A percentile compares a stretch with the other conserved stretches of the same genome.
phyloP scores from a whole-genome alignment of 176 grass and related monocot species.

The Eragrostis nindensis region DNA sequence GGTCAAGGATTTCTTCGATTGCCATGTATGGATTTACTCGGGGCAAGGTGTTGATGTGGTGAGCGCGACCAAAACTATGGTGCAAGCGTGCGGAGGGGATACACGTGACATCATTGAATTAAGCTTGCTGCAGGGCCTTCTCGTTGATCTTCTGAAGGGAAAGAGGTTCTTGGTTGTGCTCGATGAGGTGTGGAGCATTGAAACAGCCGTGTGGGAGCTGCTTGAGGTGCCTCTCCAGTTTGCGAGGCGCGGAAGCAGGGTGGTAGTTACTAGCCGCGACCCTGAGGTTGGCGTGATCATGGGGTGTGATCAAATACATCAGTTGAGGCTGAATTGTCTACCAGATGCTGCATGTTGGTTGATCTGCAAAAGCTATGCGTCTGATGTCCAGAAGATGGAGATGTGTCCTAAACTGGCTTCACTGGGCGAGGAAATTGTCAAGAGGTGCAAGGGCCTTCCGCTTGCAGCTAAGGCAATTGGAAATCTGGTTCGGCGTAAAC shows the following conservation, averaged over 20 bases:
- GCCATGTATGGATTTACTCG: slow-evolving; percentile 22
- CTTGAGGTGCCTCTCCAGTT: background rate
- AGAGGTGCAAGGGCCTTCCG: slow-evolving; percentile 39
- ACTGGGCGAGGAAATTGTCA: slow-evolving; percentile 22
- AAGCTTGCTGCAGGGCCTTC: slow-evolving; percentile 7
- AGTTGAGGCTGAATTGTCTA: slow-evolving; percentile 4
- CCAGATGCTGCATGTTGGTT: slow-evolving; percentile 29
- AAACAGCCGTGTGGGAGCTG: slow-evolving; percentile 28
- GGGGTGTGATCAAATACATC: background rate
- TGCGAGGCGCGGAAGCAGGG: slow-evolving; percentile 17
- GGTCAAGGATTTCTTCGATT: slow-evolving; percentile 18
- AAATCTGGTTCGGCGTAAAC: background rate
- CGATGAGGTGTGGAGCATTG: slow-evolving; percentile 47
- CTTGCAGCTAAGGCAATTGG: slow-evolving; percentile 40
- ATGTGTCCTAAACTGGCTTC: background rate
- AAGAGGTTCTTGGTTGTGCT: slow-evolving; percentile 53
- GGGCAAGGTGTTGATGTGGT: slow-evolving; percentile 30
- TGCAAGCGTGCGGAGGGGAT: background rate
- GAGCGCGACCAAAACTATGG: slow-evolving; percentile 13
- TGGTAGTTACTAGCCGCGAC: slow-evolving; percentile 37
- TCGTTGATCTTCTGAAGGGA: slow-evolving; percentile 21
- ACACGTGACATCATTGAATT: slow-evolving; percentile 19
- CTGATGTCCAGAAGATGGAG: background rate
- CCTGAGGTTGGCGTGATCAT: slow-evolving; percentile 17
- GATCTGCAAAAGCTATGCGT: slow-evolving; percentile 35